These are phyloP conservation scores for Lecanicillium sp. DNA, from an alignment of 2,329 filamentous ascomycete species.

Conservation along the genomic window DNA sequence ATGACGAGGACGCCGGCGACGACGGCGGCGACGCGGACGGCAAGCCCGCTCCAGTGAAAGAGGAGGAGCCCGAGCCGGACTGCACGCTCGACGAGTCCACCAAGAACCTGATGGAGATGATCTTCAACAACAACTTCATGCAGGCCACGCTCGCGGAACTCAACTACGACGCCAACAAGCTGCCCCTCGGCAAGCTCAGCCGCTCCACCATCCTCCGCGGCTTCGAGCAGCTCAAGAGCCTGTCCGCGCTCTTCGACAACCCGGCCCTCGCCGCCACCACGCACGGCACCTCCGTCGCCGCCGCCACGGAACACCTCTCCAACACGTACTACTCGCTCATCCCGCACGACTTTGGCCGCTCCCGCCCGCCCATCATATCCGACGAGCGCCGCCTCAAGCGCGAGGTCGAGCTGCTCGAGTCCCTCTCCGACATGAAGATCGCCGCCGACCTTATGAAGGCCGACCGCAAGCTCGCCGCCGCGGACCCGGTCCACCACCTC, in stretches of 20 bases:
- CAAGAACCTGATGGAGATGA: constrained; percentile 68
- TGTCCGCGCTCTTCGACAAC: constrained; percentile 60
- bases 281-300: constrained; percentile 32
- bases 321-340: constrained; percentile 78
- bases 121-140: constrained; percentile 76
- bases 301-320: constrained; percentile 57
- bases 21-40: constrained; percentile 31
- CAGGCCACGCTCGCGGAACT: constrained; percentile 57
- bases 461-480: constrained; percentile 37
- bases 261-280: constrained; percentile 37
- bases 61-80: constrained; percentile 33
- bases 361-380: constrained; percentile 62
- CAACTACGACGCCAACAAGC: constrained; percentile 68
- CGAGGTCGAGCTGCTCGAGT: constrained; percentile 76
- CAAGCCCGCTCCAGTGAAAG: constrained; percentile 31
- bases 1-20: constrained; percentile 43
- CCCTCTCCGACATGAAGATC: constrained; percentile 79
- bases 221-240: constrained; percentile 69
- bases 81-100: constrained; percentile 55
- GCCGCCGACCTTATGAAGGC: constrained; percentile 71
- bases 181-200: constrained; percentile 79
- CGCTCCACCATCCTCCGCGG: constrained; percentile 69
- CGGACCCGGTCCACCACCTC: constrained; percentile 53
- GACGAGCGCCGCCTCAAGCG: constrained; percentile 54
- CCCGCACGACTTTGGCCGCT: constrained; percentile 73